Evolutionary conservation across 306 rosid genomes (phyloP), one percentile per base, ranked within the genome.

Genomic region (Datisca glomerata): DNA sequence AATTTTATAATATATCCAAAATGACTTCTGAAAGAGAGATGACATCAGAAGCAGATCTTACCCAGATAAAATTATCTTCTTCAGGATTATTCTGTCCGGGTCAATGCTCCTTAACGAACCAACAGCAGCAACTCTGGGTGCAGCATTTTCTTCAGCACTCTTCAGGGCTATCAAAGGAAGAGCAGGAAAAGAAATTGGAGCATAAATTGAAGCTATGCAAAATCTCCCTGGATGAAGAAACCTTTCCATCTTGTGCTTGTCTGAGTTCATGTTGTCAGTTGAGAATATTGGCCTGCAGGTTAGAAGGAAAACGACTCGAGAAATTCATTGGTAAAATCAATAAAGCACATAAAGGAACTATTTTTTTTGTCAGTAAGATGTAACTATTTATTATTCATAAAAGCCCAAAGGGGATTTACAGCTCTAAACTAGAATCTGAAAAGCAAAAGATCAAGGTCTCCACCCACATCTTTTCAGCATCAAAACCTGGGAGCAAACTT

Each of bases 191-290:
- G 95, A 77, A 57, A 89, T 66, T 25, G 98, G 95, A 39, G 93
- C 98, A 62, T 70, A 89, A 41, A 84, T 60, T 33, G 98, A 84
- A 12, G 95, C 98, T 18, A 84, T 65, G 24, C 84, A 74, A 62
- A 83, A 89, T 16, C 79, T 74, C 36, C 98, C 98, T 18, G 76
- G 63, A 78, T 80, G 98, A 57, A 89, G 98, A 75, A 89, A 89
- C 64, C 96, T 81, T 74, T 89, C 98, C 98, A 89, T 74, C 67
- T 89, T 89, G 79, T 73, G 76, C 85, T 89, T 89, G 73, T 89
- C 75, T 1, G 93, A 74, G 55, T 70, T 80, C 34, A 80, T 74
- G 72, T 60, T 72, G 57, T 89, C 93, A 32, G 74, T 47, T 39
- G 98, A 89, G 66, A 75, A 89, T 56, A 79, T 24, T 42, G 98